Conservation (phyloP, 164 flowering plant species). For the Stephania japonica region DNA sequence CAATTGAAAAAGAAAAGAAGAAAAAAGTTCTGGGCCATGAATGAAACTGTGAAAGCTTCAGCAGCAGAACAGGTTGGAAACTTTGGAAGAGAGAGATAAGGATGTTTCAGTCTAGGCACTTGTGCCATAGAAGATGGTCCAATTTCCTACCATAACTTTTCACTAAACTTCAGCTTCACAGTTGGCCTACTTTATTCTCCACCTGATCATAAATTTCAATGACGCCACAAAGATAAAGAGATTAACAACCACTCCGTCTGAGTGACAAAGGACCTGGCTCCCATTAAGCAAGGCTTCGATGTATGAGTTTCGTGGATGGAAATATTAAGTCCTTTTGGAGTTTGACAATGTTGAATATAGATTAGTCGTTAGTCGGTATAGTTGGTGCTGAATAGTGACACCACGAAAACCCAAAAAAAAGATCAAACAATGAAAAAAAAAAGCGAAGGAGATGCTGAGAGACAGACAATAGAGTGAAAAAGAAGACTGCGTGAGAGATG, state of each 20-base stretch:
- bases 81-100: not conserved
- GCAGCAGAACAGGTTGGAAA: constrained; percentile 1
- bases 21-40: not conserved
- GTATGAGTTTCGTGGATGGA: no score
- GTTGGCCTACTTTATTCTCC: constrained; percentile 2
- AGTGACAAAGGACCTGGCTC: no score
- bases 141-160: constrained; percentile 2
- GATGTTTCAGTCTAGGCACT: not conserved
- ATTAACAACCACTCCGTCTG: no score
- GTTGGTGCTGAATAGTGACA: no score
- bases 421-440: not conserved
- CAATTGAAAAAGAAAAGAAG: not conserved
- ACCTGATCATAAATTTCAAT: not conserved
- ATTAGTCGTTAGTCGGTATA: no score
- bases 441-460: not conserved
- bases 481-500: not conserved
- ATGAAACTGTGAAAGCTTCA: constrained; percentile 1
- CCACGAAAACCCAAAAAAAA: no score
- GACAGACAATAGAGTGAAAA: not conserved
- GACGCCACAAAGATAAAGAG: not conserved
- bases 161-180: not conserved
- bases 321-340: no score
- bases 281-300: no score
- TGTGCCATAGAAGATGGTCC: constrained; percentile 3
- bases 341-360: no score